Base-by-base conservation (phyloP, 2,329 filamentous ascomycete species). In the Pyrenochaeta sp. region DNA sequence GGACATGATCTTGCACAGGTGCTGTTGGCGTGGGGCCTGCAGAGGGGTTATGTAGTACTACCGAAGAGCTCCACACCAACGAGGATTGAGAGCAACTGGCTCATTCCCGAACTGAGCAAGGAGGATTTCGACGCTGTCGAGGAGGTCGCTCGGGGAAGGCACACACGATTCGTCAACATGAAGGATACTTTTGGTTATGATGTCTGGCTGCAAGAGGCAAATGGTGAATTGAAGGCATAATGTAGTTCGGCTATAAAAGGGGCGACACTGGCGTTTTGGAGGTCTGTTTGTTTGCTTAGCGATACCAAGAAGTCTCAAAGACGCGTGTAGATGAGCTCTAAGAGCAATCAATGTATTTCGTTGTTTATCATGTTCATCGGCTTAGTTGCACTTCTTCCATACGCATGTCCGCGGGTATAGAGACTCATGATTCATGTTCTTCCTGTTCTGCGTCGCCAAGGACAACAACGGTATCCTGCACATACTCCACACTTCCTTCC, bases 11-110 rank as follows among this genome's bases (percentile, higher is more conserved):
- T 90, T 54, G 89, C 90, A 1, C 92, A 97, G 80, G 80, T 96
- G n/a, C 74, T 97, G 70, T 78, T 97, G 45, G 84, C 92, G 50
- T 97, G 92, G 85, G 90, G 90, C 60, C 75, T 96, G 75, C 89
- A 95, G 78, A 91, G 91, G 77, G 89, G 74, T n/a, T 76, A 72
- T 49, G 72, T 67, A 11, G 70, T 77, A 3, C 63, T 78, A 48
- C 76, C 76, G 15, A 78, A 78, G 69, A 78, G 75, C 63, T 77
- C 76, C 11, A 77, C 75, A 11, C 72, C 75, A 7, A 69, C 66
- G 60, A 66, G 76, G 21, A 77, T 78, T 39, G 66, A 72, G 52
- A 88, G 85, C 78, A 91, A 92, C 77, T 84, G 87, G 67, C 79
- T 86, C 69, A 82, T 84, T 57, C 86, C 87, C 27, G 76, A 84